Conservation (phyloP, 176 grass and related monocot species). For the Musa acuminata region DNA sequence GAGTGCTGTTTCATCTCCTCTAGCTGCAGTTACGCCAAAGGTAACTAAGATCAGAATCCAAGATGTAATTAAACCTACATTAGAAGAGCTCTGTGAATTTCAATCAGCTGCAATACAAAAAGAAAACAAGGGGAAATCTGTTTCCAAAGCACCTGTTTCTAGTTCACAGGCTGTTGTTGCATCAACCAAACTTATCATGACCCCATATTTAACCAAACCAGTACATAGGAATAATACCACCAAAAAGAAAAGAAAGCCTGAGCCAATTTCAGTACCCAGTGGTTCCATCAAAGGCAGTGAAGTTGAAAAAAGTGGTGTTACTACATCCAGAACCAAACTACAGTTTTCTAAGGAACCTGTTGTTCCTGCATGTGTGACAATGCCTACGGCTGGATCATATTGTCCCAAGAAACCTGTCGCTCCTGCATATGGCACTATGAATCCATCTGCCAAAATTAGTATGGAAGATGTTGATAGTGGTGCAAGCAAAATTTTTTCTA, state of each 20-base stretch:
- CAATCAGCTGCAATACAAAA: conserved; percentile 25
- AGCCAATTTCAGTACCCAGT: conserved; percentile 37
- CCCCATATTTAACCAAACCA: conserved; percentile 43
- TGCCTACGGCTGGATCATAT: conserved; percentile 34
- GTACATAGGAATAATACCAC: conserved; percentile 38
- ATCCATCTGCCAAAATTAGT: conserved; percentile 21
- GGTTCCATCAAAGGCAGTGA: conserved; percentile 14
- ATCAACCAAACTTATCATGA: conserved; percentile 39
- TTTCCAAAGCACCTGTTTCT: conserved; percentile 32
- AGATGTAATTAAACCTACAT: conserved; percentile 7
- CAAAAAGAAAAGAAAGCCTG: conserved; percentile 50
- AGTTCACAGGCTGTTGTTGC: conserved; percentile 28
- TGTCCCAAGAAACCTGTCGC: conserved; percentile 46
- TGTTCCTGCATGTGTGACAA: neutral
- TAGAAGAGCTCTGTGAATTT: conserved; percentile 6
- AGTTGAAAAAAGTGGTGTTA: conserved; percentile 6
- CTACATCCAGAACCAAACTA: too few relatives aligned
- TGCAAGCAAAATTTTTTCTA: conserved; percentile 28
- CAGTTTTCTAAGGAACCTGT: too few relatives aligned
- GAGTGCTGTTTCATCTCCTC: conserved; percentile 6
- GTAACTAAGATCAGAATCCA: conserved; percentile 18
- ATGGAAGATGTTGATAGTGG: conserved; percentile 27
- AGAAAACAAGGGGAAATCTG: conserved; percentile 24
- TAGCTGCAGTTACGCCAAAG: neutral
- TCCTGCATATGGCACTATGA: conserved; percentile 34